Percentiles rank a stretch among this genome's conserved stretches.
phyloP scores from a whole-genome alignment of 306 rosid genomes.

The Vicia sativa region DNA sequence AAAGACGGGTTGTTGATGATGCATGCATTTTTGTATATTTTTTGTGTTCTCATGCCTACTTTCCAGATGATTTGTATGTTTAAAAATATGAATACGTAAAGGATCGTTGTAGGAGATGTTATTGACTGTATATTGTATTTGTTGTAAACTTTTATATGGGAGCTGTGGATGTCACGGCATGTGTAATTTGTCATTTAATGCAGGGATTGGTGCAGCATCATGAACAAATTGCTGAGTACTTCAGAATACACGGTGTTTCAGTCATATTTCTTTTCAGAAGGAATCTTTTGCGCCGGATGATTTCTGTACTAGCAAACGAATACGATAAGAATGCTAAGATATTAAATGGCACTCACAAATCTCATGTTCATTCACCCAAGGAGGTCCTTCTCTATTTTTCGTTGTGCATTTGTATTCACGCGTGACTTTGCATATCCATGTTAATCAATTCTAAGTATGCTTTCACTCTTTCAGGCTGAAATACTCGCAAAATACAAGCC shows the following conservation, averaged over 20 bases:
- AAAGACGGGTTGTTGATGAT: background rate
- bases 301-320: slow-evolving; percentile 84
- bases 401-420: background rate
- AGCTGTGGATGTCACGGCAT: slow-evolving; percentile 15
- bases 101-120: no score
- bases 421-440: slow-evolving; percentile 6
- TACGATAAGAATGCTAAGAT: slow-evolving; percentile 72
- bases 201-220: slow-evolving; percentile 97
- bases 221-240: slow-evolving; percentile 72
- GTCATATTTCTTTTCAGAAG: slow-evolving; percentile 91
- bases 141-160: background rate
- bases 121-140: no score
- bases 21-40: background rate
- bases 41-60: slow-evolving; percentile 2
- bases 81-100: slow-evolving; percentile 10
- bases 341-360: slow-evolving; percentile 95
- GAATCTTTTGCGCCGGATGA: slow-evolving; percentile 92
- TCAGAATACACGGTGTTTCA: slow-evolving; percentile 74
- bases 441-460: slow-evolving; percentile 34
- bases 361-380: slow-evolving; percentile 87
- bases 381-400: slow-evolving; percentile 60
- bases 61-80: slow-evolving; percentile 5
- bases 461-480: slow-evolving; percentile 84
- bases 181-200: slow-evolving; percentile 24
- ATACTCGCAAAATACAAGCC: slow-evolving; percentile 94